These are phyloP conservation scores for Gnomoniopsis sp. DNA, from an alignment of 2,329 filamentous ascomycete genomes.

Conservation along the genomic window DNA sequence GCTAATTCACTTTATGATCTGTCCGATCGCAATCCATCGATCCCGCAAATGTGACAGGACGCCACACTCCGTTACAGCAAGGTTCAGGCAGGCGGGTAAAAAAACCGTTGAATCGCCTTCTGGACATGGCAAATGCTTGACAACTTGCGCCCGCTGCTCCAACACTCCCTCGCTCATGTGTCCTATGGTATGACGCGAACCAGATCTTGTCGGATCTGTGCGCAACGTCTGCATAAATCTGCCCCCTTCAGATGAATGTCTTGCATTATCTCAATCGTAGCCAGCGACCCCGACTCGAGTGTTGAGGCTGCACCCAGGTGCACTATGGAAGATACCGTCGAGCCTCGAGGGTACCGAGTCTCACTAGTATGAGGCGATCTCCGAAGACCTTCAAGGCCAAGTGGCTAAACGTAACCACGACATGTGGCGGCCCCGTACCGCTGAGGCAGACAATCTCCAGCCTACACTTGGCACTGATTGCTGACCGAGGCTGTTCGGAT, in stretches of 20 bases:
- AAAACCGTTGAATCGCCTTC: background rate
- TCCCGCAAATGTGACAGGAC: slow-evolving; percentile 15
- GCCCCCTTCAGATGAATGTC: background rate
- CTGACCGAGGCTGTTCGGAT: background rate
- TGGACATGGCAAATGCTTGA: background rate
- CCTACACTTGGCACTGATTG: background rate
- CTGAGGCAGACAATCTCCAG: background rate
- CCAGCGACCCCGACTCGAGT: background rate
- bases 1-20: slow-evolving; percentile 6
- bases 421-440: background rate
- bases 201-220: background rate
- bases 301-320: background rate
- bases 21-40: slow-evolving; percentile 18
- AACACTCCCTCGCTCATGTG: background rate
- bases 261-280: background rate
- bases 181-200: background rate
- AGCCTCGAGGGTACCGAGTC: background rate
- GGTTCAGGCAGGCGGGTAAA: background rate
- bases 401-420: background rate
- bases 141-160: background rate
- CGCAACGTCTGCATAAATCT: background rate
- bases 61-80: background rate
- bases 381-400: background rate
- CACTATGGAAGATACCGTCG: background rate
- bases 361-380: background rate